Evolutionary conservation across 164 flowering plant species (phyloP).

Genomic region (Nymphaea thermarum): DNA sequence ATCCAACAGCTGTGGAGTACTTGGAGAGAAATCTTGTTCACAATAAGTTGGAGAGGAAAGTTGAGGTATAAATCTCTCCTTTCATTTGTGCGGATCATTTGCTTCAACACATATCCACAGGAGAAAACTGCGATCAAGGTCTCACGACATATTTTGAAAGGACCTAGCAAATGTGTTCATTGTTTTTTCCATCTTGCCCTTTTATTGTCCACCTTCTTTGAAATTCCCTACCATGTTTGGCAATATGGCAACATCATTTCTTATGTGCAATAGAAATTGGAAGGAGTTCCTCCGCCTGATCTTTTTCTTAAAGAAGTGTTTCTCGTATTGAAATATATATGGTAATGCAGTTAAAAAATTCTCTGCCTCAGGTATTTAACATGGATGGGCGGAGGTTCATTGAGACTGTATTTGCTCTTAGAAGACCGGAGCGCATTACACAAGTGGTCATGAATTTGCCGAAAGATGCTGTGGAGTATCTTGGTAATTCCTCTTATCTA

Average conservation of each 20-base stretch:
- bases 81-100: no score
- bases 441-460: constrained; percentile 97
- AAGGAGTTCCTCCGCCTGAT: no score
- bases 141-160: no score
- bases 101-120: no score
- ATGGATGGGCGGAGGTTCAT: constrained; percentile 98
- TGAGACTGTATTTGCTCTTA: constrained; percentile 43
- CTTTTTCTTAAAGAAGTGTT: no score
- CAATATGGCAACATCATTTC: no score
- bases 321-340: background rate
- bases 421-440: constrained; percentile 44
- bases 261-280: no score
- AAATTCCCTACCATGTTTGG: no score
- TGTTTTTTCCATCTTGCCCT: no score
- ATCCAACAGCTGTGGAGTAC: constrained; percentile 80
- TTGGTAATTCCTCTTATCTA: constrained; percentile 37
- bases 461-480: constrained; percentile 68
- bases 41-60: constrained; percentile 76
- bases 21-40: constrained; percentile 60
- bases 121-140: no score
- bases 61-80: constrained; percentile 35
- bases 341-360: background rate
- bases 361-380: constrained; percentile 45
- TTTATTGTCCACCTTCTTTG: no score
- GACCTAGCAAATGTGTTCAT: no score